Evolutionary conservation across 2,329 filamentous ascomycete species (phyloP).

Genomic region (Scopulariopsis brevicaulis): DNA sequence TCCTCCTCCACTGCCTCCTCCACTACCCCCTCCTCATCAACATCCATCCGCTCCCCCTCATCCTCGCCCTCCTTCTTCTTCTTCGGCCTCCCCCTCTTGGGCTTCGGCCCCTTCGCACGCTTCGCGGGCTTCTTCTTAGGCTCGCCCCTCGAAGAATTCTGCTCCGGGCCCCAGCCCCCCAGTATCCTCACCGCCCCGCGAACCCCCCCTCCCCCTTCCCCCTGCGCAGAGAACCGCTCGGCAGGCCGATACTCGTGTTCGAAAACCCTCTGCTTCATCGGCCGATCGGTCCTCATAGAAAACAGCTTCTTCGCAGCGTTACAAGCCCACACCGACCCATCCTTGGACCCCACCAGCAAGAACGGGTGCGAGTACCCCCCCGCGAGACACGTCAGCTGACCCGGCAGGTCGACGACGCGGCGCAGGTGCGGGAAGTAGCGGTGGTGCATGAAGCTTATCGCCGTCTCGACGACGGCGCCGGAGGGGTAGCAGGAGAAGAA

Average conservation of each 20-base stretch:
- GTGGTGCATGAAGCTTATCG: slow-evolving; percentile 39
- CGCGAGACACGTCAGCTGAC: slow-evolving; percentile 36
- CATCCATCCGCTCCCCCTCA: slow-evolving; percentile 8
- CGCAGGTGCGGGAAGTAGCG: slow-evolving; percentile 40
- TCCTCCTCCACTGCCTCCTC: slow-evolving; percentile 10
- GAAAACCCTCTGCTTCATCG: slow-evolving; percentile 31
- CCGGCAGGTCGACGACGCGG: slow-evolving; percentile 37
- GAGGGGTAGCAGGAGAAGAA: slow-evolving; percentile 42
- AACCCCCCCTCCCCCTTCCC: background rate
- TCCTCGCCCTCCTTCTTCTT: slow-evolving; percentile 19
- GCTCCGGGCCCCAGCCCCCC: slow-evolving; percentile 38
- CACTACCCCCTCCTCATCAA: slow-evolving; percentile 20
- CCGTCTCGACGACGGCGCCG: slow-evolving; percentile 38
- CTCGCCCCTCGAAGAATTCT: slow-evolving; percentile 28
- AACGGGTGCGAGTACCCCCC: slow-evolving; percentile 40
- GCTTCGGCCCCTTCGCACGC: slow-evolving; percentile 22
- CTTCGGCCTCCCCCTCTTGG: slow-evolving; percentile 14
- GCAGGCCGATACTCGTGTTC: slow-evolving; percentile 40
- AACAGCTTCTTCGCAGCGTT: slow-evolving; percentile 32
- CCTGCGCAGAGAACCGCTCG: slow-evolving; percentile 12
- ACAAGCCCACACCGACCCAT: slow-evolving; percentile 39
- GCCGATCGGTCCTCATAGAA: slow-evolving; percentile 23
- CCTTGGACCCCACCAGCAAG: slow-evolving; percentile 38
- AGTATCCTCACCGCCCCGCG: slow-evolving; percentile 39
- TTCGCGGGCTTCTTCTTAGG: slow-evolving; percentile 24